Evolutionary conservation across 257 asterid genomes (phyloP).

Genomic region (Przewalskia tangutica): DNA sequence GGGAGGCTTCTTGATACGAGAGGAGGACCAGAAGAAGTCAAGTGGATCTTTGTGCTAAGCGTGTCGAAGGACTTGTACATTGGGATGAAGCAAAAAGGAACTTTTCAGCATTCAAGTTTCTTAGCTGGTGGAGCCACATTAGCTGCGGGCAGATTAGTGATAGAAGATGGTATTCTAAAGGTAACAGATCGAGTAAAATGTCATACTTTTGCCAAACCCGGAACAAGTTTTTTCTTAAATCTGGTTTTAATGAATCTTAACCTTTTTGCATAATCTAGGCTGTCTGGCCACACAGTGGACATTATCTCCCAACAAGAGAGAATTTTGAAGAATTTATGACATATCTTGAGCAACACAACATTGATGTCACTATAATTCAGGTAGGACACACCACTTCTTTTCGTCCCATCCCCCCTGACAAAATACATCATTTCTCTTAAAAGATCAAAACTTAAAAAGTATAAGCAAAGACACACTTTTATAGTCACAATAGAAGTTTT

Average conservation of each 20-base stretch:
- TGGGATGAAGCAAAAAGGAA: slow-evolving; percentile 71
- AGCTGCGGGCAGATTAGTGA: slow-evolving; percentile 78
- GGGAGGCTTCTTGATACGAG: slow-evolving; percentile 56
- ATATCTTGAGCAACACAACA: slow-evolving; percentile 47
- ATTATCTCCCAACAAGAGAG: slow-evolving; percentile 89
- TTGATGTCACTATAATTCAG: slow-evolving; percentile 56
- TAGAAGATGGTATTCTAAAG: slow-evolving; percentile 69
- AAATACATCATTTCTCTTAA: neutral
- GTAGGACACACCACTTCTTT: slow-evolving; percentile 13
- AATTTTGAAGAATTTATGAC: slow-evolving; percentile 71
- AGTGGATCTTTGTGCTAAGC: slow-evolving; percentile 91
- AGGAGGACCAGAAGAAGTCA: slow-evolving; percentile 52
- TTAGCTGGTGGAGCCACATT: slow-evolving; percentile 91
- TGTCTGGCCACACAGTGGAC: slow-evolving; percentile 97
- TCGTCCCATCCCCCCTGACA: neutral
- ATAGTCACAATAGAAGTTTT: neutral
- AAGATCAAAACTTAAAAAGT: neutral
- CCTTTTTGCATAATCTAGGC: slow-evolving; percentile 32
- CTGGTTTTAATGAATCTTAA: neutral
- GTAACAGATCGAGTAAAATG: slow-evolving; percentile 12
- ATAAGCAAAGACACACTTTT: neutral
- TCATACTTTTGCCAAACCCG: neutral
- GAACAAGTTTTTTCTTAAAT: neutral
- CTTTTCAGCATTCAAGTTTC: slow-evolving; percentile 89
- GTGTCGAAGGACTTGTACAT: slow-evolving; percentile 52